Conservation (phyloP, 352 stramenopile genomes). For the Phytophthora citrophthora region DNA sequence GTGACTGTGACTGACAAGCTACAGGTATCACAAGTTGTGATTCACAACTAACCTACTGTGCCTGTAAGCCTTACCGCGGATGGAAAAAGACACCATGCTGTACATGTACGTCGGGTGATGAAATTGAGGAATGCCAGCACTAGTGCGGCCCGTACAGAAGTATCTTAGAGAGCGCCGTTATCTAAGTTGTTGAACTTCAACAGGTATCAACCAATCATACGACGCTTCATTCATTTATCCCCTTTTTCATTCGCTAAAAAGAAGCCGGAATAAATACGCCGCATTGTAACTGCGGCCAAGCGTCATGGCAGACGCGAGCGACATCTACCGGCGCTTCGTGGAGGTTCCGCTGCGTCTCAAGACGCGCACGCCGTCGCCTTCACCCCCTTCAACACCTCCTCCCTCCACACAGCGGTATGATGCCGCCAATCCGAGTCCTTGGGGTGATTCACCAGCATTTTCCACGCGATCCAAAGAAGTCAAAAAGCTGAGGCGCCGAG, state of each 20-base stretch:
- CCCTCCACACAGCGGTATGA: slow-evolving; percentile 16
- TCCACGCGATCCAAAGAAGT: slow-evolving; percentile 33
- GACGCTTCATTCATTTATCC: not conserved
- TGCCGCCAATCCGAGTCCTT: slow-evolving; percentile 1
- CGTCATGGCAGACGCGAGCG: slow-evolving; percentile 36
- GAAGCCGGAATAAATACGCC: no score
- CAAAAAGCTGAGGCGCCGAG: slow-evolving; percentile 29
- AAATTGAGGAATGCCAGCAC: no score
- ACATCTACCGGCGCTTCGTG: slow-evolving; percentile 57
- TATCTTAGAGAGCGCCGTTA: no score
- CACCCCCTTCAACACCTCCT: slow-evolving; percentile 3
- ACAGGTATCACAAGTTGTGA: no score
- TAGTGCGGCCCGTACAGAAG: no score
- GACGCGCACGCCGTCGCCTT: slow-evolving; percentile 9
- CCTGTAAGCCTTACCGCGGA: no score
- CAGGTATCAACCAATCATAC: slow-evolving; percentile 2
- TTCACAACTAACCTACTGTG: no score
- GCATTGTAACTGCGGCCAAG: not conserved
- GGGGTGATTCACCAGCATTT: slow-evolving; percentile 14
- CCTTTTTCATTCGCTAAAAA: no score
- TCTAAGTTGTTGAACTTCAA: no score
- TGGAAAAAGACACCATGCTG: no score
- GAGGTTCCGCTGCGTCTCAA: slow-evolving; percentile 55
- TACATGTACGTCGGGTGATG: no score
- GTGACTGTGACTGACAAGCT: no score